Evolutionary conservation across 2,329 filamentous ascomycete species (phyloP).

Genomic region (Trichoderma endophyticum): DNA sequence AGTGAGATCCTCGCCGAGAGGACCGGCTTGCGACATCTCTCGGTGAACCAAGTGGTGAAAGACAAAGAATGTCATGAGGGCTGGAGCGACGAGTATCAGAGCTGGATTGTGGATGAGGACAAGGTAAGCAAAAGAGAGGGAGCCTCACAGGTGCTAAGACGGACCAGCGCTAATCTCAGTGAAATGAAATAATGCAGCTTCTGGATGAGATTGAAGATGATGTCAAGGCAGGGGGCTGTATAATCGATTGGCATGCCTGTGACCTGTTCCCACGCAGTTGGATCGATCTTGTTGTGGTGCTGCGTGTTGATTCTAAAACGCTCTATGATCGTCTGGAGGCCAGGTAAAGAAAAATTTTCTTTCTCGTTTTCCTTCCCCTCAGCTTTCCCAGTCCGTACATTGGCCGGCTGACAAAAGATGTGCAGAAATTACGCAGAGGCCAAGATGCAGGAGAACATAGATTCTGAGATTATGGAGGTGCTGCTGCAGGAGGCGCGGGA

Average conservation of each 20-base stretch:
- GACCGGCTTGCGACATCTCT: constrained; percentile 76
- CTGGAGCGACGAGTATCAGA: constrained; percentile 79
- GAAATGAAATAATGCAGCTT: constrained; percentile 48
- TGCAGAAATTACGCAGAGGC: constrained; percentile 72
- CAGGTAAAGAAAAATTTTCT: constrained; percentile 48
- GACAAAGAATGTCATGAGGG: constrained; percentile 83
- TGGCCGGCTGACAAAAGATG: not conserved
- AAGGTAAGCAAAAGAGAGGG: constrained; percentile 58
- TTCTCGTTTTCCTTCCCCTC: not conserved
- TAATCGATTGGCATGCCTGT: constrained; percentile 98
- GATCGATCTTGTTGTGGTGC: constrained; percentile 92
- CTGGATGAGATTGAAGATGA: constrained; percentile 87
- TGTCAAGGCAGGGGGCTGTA: constrained; percentile 71
- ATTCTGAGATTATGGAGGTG: constrained; percentile 97
- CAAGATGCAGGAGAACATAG: constrained; percentile 94
- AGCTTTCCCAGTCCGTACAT: not conserved
- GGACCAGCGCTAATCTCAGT: not conserved
- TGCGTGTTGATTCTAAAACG: constrained; percentile 74
- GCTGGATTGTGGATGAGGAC: constrained; percentile 95
- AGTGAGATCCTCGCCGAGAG: constrained; percentile 75
- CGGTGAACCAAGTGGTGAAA: constrained; percentile 89
- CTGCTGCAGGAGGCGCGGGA: constrained; percentile 86
- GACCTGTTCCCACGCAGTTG: constrained; percentile 90
- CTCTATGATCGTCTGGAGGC: constrained; percentile 80
- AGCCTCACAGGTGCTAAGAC: not conserved